Conservation (phyloP, 495 filamentous ascomycete genomes). For the Xylaria palmicola region DNA sequence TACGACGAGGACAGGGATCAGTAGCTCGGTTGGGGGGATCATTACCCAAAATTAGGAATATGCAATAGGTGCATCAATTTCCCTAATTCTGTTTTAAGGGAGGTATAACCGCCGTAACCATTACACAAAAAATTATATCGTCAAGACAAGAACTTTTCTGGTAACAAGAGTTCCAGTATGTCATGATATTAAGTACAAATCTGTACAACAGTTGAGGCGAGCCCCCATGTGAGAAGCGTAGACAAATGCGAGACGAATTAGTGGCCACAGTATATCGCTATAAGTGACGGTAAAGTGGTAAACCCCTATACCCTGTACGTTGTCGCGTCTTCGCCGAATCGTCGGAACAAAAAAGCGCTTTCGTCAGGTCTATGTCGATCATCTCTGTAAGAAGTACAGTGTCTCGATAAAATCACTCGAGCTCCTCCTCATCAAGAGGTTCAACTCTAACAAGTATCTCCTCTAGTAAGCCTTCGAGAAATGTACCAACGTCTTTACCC, state of each 20-base stretch:
- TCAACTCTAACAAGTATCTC: constrained; percentile 93
- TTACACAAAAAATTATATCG: not conserved
- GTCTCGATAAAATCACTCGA: constrained; percentile 12
- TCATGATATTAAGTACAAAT: constrained; percentile 6
- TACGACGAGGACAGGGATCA: not conserved
- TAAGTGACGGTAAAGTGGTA: not conserved
- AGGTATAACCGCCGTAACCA: too few relatives aligned
- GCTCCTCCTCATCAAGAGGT: constrained; percentile 69
- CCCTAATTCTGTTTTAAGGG: too few relatives aligned
- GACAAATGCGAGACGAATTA: not conserved
- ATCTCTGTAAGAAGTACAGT: not conserved
- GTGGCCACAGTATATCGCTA: not conserved
- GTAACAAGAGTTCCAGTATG: not conserved
- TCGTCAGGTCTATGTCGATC: not conserved
- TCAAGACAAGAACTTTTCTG: not conserved
- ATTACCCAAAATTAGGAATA: not conserved
- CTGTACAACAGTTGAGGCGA: not conserved
- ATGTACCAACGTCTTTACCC: constrained; percentile 81
- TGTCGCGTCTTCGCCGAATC: not conserved
- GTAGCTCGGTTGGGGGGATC: not conserved
- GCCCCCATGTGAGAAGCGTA: not conserved
- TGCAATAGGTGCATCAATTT: too few relatives aligned
- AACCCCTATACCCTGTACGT: not conserved
- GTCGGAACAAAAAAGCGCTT: not conserved
- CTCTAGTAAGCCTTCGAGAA: constrained; percentile 89